These are phyloP conservation scores for Lactifluus pinguis DNA, from an alignment of 768 basidiomycete genomes.

Conservation along the genomic window DNA sequence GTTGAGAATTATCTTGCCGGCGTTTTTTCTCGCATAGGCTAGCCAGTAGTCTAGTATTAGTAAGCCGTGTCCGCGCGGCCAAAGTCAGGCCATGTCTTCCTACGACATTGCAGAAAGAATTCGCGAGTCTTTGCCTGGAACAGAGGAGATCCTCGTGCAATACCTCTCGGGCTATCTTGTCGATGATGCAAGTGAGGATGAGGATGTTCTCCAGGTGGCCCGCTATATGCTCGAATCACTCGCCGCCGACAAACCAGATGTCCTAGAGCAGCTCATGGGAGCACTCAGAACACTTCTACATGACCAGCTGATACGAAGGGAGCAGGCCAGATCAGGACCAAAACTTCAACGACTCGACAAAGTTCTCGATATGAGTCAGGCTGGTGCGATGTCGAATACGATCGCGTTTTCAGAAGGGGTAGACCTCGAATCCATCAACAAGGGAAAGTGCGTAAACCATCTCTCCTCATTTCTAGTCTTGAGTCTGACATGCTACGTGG, in stretches of 20 bases:
- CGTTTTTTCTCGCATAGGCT: too few relatives aligned
- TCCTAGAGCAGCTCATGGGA: conserved; percentile 58
- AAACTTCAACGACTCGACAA: conserved; percentile 73
- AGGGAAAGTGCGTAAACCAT: conserved; percentile 62
- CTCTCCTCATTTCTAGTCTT: not conserved
- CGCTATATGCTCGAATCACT: conserved; percentile 71
- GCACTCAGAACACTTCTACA: conserved; percentile 54
- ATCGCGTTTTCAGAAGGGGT: conserved; percentile 76
- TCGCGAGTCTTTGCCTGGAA: conserved; percentile 55
- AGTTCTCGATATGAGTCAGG: conserved; percentile 82
- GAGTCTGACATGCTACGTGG: not conserved
- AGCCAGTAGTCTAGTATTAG: too few relatives aligned
- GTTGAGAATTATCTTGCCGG: too few relatives aligned
- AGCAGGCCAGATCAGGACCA: conserved; percentile 45
- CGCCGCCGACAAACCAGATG: conserved; percentile 47
- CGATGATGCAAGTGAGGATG: conserved; percentile 83
- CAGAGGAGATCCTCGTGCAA: conserved; percentile 79
- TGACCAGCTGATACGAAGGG: conserved; percentile 50
- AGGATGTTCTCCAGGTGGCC: conserved; percentile 74
- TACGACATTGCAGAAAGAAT: conserved; percentile 77
- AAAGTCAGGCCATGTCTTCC: conserved; percentile 42
- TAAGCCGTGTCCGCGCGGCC: too few relatives aligned
- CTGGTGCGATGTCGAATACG: conserved; percentile 65
- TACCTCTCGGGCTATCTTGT: conserved; percentile 84
- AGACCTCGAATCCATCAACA: conserved; percentile 86